Percentiles rank a stretch among this genome's conserved stretches.
These are phyloP conservation scores for Mallotus japonicus DNA, from an alignment of 441 rosid genomes.

Conservation along the genomic window DNA sequence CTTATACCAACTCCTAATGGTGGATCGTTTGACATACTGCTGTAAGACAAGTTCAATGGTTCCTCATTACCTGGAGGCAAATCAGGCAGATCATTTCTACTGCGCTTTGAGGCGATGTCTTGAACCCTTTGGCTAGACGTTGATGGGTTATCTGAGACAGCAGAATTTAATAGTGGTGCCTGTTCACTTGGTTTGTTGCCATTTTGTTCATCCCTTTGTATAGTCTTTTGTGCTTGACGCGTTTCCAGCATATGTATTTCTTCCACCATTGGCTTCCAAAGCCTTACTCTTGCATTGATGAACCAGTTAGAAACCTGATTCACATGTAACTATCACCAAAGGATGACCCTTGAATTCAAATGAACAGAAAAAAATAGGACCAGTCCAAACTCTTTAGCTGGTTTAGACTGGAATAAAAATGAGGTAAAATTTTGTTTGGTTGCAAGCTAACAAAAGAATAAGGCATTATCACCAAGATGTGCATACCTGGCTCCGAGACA, in stretches of 20 bases:
- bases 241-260: conserved; percentile 83
- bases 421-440: neutral
- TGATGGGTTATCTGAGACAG: conserved; percentile 36
- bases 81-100: conserved; percentile 31
- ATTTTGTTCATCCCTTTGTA: conserved; percentile 34
- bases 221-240: conserved; percentile 52
- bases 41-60: conserved; percentile 34
- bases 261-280: conserved; percentile 97
- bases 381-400: neutral
- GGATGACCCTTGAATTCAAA: neutral
- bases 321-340: neutral
- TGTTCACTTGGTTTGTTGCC: conserved; percentile 36
- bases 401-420: neutral
- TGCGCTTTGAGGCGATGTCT: conserved; percentile 44
- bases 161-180: conserved; percentile 26
- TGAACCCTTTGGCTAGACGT: conserved; percentile 40
- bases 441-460: neutral
- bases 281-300: conserved; percentile 86
- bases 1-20: conserved; percentile 39
- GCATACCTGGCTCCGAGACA: conserved; percentile 78
- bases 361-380: neutral
- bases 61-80: conserved; percentile 34
- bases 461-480: conserved; percentile 10
- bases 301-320: conserved; percentile 89
- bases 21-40: conserved; percentile 39